phyloP scores from a whole-genome alignment of 805 yeast species.

The Monosporozyma siamensis region DNA sequence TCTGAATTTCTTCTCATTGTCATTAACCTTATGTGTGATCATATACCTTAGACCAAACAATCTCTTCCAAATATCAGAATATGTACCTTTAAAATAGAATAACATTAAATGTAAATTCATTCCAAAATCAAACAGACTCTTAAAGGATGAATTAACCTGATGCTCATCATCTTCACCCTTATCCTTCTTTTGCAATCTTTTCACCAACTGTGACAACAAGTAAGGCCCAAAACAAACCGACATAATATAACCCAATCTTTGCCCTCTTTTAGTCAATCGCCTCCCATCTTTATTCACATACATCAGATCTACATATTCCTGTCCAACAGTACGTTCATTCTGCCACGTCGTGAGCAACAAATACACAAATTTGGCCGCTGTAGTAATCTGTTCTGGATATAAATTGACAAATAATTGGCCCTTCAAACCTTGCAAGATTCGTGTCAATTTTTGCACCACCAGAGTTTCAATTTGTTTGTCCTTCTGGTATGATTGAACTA shows the following conservation, averaged over 20 bases:
- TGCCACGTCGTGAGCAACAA: slow-evolving; percentile 63
- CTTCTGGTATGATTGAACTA: slow-evolving; percentile 87
- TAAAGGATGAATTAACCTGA: slow-evolving; percentile 14
- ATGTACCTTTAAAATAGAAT: slow-evolving; percentile 76
- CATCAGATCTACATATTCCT: slow-evolving; percentile 79
- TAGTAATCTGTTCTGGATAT: slow-evolving; percentile 52
- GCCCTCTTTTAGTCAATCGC: slow-evolving; percentile 36
- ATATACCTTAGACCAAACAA: slow-evolving; percentile 74
- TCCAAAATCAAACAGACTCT: slow-evolving; percentile 40
- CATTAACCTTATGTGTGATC: slow-evolving; percentile 50
- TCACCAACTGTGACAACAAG: slow-evolving; percentile 28
- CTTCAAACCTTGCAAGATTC: slow-evolving; percentile 42
- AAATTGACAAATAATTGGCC: slow-evolving; percentile 59
- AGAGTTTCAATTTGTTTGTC: slow-evolving; percentile 63
- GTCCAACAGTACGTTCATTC: slow-evolving; percentile 82
- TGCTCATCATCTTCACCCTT: background rate
- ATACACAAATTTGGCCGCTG: slow-evolving; percentile 51
- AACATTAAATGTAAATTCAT: slow-evolving; percentile 67
- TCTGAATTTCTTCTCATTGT: slow-evolving; percentile 25
- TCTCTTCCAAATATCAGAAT: slow-evolving; percentile 69
- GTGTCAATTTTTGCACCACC: slow-evolving; percentile 46
- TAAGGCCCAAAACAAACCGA: slow-evolving; percentile 60
- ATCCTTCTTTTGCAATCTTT: slow-evolving; percentile 6
- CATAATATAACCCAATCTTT: slow-evolving; percentile 50
- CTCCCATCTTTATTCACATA: slow-evolving; percentile 50